Base-by-base conservation (phyloP, 2,329 filamentous ascomycete species). In the Alternaria sp. region DNA sequence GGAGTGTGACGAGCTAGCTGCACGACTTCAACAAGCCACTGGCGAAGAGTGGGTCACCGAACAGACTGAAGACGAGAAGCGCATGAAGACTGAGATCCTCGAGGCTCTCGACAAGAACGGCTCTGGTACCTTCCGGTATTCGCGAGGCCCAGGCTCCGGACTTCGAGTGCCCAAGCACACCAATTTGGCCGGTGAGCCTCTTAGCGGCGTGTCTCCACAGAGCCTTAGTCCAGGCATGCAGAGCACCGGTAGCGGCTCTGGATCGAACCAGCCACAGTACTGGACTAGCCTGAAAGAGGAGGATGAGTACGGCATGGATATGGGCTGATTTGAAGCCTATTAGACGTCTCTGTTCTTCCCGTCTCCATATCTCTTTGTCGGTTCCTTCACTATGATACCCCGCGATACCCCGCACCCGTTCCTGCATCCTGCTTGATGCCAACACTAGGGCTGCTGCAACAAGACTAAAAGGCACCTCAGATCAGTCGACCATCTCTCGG, bases 131-230 rank as follows among this genome's bases (percentile, higher is more conserved):
- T 93, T 96, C 75, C 86, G 86, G 11, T 99, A 99, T 80, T 91
- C 92, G 24, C 89, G 95, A 60, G 88, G 87, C 14, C 86, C 90
- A 28, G 94, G 94, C 34, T 92, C 88, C 52, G 93, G 94, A 13
- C 86, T 98, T 31, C 88, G 94, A 28, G 95, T 99, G 8, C 95
- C 95, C 17, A 91, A 93, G 66, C 93, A 95, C 77, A 99, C 95
- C 45, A 95, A 97, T 77, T 88, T 94, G 70, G 90, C 92, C 59
- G 95, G 95, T 41, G 92, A 97, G 45, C 82, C 90, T 8, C 72
- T 94, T 49, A 67, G 65, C 24, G 82, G 83, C 52, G 79, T 87
- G 79, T 79, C 84, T 78, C 79, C 90, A 74, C 81, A 89, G 63
- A 84, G 82, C 61, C 73, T 83, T 42, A 83, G 80, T 63, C 84